Conservation (phyloP, 2,329 filamentous ascomycete species). For the Trichoderma endophyticum region DNA sequence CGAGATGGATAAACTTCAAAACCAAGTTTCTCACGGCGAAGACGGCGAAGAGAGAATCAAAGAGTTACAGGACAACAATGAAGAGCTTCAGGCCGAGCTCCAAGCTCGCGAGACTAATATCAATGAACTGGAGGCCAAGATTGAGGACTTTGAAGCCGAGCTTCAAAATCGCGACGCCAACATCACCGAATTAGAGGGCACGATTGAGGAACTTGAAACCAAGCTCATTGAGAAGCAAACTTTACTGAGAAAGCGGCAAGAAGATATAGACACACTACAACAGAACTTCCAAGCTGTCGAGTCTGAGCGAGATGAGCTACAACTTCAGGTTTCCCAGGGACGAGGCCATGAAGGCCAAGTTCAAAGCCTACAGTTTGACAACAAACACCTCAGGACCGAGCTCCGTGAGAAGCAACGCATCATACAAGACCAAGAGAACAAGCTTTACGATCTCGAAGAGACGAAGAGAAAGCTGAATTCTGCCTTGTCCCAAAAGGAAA, state of each 20-base stretch:
- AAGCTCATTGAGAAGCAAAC: neutral
- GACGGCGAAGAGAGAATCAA: constrained; percentile 54
- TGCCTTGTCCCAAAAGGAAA: constrained; percentile 52
- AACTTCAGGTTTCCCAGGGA: neutral
- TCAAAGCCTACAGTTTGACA: neutral
- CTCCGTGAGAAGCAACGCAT: neutral
- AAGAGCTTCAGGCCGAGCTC: neutral
- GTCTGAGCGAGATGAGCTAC: neutral
- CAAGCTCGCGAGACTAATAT: neutral
- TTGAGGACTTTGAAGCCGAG: neutral
- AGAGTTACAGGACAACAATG: constrained; percentile 45
- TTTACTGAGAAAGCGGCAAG: constrained; percentile 32
- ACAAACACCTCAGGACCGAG: neutral
- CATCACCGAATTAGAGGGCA: neutral
- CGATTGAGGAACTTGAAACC: neutral
- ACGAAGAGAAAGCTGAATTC: constrained; percentile 53
- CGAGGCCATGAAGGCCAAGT: neutral
- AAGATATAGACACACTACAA: constrained; percentile 42
- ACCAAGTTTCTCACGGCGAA: neutral
- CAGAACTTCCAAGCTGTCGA: neutral
- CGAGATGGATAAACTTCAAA: neutral
- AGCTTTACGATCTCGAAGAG: constrained; percentile 43
- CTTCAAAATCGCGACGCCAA: neutral
- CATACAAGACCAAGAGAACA: constrained; percentile 44
- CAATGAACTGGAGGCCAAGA: neutral